phyloP scores from a whole-genome alignment of 306 rosid genomes.

The cucumber (Cucumis sativus) region Cucumber_9930_V3 NC_026658.2:24492001-24492500 shows the following conservation, averaged over 20 bases:
- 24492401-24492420: not conserved
- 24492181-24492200: not conserved
- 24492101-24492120: too few relatives aligned
- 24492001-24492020: too few relatives aligned
- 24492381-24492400: not conserved
- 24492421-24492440: not conserved
- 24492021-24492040: too few relatives aligned
- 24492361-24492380: not conserved
- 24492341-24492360: not conserved
- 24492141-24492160: not conserved
- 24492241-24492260: conserved; percentile 73
- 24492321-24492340: conserved; percentile 88
- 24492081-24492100: too few relatives aligned
- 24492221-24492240: conserved; percentile 32
- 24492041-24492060: too few relatives aligned
- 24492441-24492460: not conserved
- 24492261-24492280: conserved; percentile 97
- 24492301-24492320: conserved; percentile 98
- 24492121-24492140: not conserved
- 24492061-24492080: too few relatives aligned
- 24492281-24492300: conserved; percentile 98
- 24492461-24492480: not conserved
- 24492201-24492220: not conserved
- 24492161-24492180: not conserved
- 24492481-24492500: not conserved